A percentile compares a stretch with the other conserved stretches of the same genome.
These are phyloP conservation scores for Neolentinus lepideus DNA, from an alignment of 1,284 basidiomycete genomes.

Conservation along the genomic window DNA sequence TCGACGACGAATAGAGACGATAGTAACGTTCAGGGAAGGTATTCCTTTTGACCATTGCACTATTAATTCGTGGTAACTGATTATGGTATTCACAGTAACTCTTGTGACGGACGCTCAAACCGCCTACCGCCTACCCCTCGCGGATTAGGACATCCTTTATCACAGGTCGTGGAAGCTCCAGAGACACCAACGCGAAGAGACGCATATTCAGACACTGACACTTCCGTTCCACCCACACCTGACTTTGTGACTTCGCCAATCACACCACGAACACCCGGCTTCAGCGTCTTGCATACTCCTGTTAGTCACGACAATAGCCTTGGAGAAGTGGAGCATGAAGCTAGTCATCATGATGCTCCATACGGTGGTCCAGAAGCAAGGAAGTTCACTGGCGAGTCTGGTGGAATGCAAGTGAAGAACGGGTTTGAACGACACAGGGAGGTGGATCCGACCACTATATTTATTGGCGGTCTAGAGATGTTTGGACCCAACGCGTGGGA, in stretches of 20 bases:
- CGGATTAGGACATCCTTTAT: no score
- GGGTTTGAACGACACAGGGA: conserved; percentile 18
- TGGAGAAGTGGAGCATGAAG: conserved; percentile 13
- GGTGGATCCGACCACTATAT: conserved; percentile 60
- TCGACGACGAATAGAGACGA: not conserved
- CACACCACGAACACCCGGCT: conserved; percentile 37
- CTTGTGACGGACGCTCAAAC: not conserved
- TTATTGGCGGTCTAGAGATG: conserved; percentile 68
- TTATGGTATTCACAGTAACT: no score
- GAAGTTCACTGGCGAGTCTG: not conserved
- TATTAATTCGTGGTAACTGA: no score
- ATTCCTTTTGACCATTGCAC: no score
- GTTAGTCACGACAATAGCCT: conserved; percentile 5
- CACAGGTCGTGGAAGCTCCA: not conserved
- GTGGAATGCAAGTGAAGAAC: conserved; percentile 12
- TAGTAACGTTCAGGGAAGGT: no score
- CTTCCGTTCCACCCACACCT: conserved; percentile 33
- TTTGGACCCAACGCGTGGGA: conserved; percentile 58
- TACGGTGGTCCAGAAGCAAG: no score
- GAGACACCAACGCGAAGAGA: conserved; percentile 12
- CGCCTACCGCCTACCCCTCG: no score
- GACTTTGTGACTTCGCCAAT: conserved; percentile 38
- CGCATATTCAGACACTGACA: conserved; percentile 18
- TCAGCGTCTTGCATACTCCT: conserved; percentile 35
- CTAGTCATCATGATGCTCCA: conserved; percentile 5